Percentiles rank a stretch among this genome's conserved stretches.
These are phyloP conservation scores for Colletotrichum endophyticum DNA, from an alignment of 2,329 filamentous ascomycete species.

Conservation along the genomic window DNA sequence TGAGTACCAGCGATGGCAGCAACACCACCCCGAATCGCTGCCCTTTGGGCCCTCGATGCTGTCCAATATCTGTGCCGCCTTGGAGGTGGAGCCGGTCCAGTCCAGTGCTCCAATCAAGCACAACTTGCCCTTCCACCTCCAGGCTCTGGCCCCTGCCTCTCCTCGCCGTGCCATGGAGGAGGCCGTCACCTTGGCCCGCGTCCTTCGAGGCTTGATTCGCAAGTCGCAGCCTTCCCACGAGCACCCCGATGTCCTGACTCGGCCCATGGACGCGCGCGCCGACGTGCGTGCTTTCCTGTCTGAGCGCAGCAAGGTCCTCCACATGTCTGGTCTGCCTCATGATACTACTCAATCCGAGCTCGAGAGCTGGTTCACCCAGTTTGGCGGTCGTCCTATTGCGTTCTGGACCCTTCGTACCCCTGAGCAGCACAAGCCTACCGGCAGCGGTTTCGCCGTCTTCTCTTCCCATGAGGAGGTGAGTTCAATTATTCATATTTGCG, in stretches of 20 bases:
- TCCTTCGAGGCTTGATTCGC: conserved; percentile 88
- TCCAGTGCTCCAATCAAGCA: conserved; percentile 98
- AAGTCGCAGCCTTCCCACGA: conserved; percentile 95
- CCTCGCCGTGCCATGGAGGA: conserved; percentile 98
- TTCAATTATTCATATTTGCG: conserved; percentile 21
- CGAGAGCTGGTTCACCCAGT: conserved; percentile 99
- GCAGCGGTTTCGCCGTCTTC: conserved; percentile 97
- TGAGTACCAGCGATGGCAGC: conserved; percentile 98
- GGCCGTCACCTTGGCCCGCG: conserved; percentile 89
- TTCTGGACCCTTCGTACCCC: conserved; percentile 99
- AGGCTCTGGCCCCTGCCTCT: conserved; percentile 93
- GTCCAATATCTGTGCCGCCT: conserved; percentile 95
- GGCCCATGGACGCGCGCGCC: conserved; percentile 95
- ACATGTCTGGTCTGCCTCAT: conserved; percentile 96
- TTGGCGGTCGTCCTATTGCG: conserved; percentile 94
- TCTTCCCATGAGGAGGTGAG: conserved; percentile 98
- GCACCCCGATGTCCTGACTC: conserved; percentile 91
- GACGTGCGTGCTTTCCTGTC: conserved; percentile 96
- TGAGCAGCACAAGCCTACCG: conserved; percentile 99
- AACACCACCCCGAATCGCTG: conserved; percentile 95
- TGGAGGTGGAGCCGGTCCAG: conserved; percentile 97
- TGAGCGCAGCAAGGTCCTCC: conserved; percentile 96
- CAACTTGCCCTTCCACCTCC: conserved; percentile 96
- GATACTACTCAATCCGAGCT: conserved; percentile 98
- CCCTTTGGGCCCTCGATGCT: conserved; percentile 96